Conservation (phyloP, 2,329 filamentous ascomycete genomes). For the Zymoseptoria brevis region DNA sequence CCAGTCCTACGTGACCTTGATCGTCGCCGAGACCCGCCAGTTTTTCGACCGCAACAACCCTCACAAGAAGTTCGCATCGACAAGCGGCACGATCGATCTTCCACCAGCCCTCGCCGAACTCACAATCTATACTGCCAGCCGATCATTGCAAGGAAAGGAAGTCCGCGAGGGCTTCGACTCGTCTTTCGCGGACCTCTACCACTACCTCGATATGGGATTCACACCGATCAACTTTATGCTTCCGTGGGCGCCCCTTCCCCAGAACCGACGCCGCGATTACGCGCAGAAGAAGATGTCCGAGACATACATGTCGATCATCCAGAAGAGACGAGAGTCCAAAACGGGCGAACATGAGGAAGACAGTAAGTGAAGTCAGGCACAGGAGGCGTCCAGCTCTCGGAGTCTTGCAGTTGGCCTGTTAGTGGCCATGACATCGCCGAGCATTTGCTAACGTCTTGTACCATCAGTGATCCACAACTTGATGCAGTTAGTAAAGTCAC, state of each 20-base stretch:
- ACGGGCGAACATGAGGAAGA: constrained; percentile 49
- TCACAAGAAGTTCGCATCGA: constrained; percentile 28
- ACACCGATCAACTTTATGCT: constrained; percentile 84
- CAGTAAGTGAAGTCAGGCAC: constrained; percentile 5
- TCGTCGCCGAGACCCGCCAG: constrained; percentile 63
- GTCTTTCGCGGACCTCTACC: constrained; percentile 72
- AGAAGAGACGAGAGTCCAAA: constrained; percentile 49
- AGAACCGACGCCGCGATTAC: constrained; percentile 72
- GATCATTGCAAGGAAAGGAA: constrained; percentile 75
- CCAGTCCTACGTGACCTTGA: constrained; percentile 69
- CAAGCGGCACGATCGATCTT: constrained; percentile 59
- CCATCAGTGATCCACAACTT: constrained; percentile 32
- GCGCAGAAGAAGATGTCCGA: constrained; percentile 74
- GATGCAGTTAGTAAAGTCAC: constrained; percentile 51
- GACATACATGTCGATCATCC: constrained; percentile 75
- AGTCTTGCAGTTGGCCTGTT: too few relatives aligned
- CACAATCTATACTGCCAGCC: constrained; percentile 83
- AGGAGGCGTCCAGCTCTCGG: too few relatives aligned
- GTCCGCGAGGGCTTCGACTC: constrained; percentile 74
- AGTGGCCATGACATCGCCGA: too few relatives aligned
- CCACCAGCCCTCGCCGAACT: constrained; percentile 72
- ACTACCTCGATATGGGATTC: constrained; percentile 86
- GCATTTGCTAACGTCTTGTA: too few relatives aligned
- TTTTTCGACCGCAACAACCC: constrained; percentile 61
- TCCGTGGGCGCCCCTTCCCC: constrained; percentile 81